Conservation (phyloP, 2,329 filamentous ascomycete species). For the Emergomyces pasteurianus region DNA sequence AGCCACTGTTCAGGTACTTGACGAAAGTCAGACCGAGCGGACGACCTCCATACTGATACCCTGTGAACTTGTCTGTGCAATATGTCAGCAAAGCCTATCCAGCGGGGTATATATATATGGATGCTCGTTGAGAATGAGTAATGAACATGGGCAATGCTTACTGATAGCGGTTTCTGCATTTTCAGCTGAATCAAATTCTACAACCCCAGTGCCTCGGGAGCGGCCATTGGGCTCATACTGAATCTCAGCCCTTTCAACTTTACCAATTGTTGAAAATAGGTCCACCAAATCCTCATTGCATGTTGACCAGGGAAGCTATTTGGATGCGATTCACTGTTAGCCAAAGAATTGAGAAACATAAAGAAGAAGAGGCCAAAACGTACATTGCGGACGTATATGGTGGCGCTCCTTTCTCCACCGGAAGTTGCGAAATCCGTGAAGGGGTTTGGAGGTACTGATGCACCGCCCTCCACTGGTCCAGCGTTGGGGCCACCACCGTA, state of each 20-base stretch:
- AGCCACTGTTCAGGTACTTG: slow-evolving; percentile 68
- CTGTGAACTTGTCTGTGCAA: slow-evolving; percentile 71
- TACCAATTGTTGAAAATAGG: slow-evolving; percentile 93
- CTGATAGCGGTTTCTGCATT: slow-evolving; percentile 85
- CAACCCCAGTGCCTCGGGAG: slow-evolving; percentile 91
- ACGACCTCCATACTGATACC: slow-evolving; percentile 92
- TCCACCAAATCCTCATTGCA: slow-evolving; percentile 97
- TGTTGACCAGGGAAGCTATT: slow-evolving; percentile 90
- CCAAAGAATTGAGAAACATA: slow-evolving; percentile 1
- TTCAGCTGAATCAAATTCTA: slow-evolving; percentile 71
- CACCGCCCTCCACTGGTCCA: slow-evolving; percentile 23
- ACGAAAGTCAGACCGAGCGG: slow-evolving; percentile 88
- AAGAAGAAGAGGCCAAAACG: slow-evolving; percentile 32
- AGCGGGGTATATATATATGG: not conserved
- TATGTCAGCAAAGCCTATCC: not conserved
- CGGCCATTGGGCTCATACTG: slow-evolving; percentile 96
- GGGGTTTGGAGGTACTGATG: slow-evolving; percentile 57
- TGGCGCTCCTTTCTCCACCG: slow-evolving; percentile 69
- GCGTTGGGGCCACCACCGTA: slow-evolving; percentile 31
- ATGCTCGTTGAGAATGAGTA: not conserved
- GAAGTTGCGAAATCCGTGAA: slow-evolving; percentile 89
- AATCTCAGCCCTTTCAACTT: slow-evolving; percentile 97
- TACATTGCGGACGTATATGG: slow-evolving; percentile 95
- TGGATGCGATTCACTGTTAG: slow-evolving; percentile 10
- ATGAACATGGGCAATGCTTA: slow-evolving; percentile 26